Percentiles rank a stretch among this genome's conserved stretches.
Conservation (phyloP, 2,329 filamentous ascomycete species). For the Apiospora hydei region DNA sequence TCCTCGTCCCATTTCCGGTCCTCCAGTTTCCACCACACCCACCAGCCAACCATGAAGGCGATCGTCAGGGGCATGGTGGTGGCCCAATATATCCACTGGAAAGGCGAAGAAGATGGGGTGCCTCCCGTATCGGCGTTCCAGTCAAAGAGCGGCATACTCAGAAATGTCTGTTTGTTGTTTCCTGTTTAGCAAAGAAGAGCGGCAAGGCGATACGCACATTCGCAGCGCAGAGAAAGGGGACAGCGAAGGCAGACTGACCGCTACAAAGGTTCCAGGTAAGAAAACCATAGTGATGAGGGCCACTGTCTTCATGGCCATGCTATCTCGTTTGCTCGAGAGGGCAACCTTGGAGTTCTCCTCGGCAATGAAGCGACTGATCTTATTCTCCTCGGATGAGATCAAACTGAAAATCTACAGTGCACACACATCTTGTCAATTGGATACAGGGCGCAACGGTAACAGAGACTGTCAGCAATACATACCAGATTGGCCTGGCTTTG, state of each 20-base stretch:
- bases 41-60: slow-evolving; percentile 16
- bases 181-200: neutral
- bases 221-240: neutral
- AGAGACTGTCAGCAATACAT: neutral
- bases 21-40: slow-evolving; percentile 20
- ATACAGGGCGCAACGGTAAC: neutral
- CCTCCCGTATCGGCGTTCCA: slow-evolving; percentile 26
- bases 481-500: slow-evolving; percentile 23
- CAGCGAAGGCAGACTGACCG: slow-evolving; percentile 22
- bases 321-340: slow-evolving; percentile 28
- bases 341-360: slow-evolving; percentile 24
- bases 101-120: slow-evolving; percentile 25
- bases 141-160: slow-evolving; percentile 36
- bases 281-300: slow-evolving; percentile 38
- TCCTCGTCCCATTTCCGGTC: slow-evolving; percentile 13
- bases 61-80: slow-evolving; percentile 50
- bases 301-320: slow-evolving; percentile 35
- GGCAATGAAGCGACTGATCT: slow-evolving; percentile 13
- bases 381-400: slow-evolving; percentile 26
- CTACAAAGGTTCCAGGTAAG: slow-evolving; percentile 39
- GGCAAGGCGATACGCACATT: neutral
- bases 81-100: slow-evolving; percentile 54
- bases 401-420: slow-evolving; percentile 18
- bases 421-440: neutral
- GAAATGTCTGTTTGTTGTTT: slow-evolving; percentile 23